phyloP scores from a whole-genome alignment of 441 rosid genomes.

The Populus tomentosa region DNA sequence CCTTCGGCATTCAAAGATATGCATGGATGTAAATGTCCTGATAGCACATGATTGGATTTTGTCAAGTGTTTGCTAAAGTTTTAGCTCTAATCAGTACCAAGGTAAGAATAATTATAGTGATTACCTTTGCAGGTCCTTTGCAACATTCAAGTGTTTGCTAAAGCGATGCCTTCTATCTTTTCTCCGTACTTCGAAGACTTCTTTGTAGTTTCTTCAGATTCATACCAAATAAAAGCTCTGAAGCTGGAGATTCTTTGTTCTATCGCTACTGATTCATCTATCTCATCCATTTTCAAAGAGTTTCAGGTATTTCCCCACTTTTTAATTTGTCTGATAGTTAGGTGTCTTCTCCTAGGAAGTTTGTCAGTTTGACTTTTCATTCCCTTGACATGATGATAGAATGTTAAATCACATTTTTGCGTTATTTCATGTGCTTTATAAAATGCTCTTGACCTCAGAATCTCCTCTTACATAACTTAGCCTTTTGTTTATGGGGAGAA shows the following conservation, averaged over 20 bases:
- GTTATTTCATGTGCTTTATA: too few relatives aligned
- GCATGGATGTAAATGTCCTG: background rate
- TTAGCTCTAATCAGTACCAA: background rate
- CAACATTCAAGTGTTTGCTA: slow-evolving; percentile 85
- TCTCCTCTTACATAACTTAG: background rate
- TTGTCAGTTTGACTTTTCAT: background rate
- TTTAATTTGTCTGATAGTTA: background rate
- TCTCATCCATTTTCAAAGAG: slow-evolving; percentile 70
- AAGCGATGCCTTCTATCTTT: slow-evolving; percentile 78
- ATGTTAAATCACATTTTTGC: background rate
- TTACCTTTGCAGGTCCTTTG: slow-evolving; percentile 69
- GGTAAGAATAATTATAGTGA: slow-evolving; percentile 14
- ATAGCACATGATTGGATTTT: background rate
- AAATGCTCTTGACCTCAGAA: too few relatives aligned
- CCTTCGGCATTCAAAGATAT: background rate
- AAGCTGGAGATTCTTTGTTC: slow-evolving; percentile 91
- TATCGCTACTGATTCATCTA: slow-evolving; percentile 65
- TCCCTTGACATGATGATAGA: background rate
- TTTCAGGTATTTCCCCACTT: slow-evolving; percentile 61
- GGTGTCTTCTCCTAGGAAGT: background rate
- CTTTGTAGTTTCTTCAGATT: slow-evolving; percentile 68
- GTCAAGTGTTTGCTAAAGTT: background rate
- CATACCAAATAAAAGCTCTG: slow-evolving; percentile 76
- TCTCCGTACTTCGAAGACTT: slow-evolving; percentile 72
- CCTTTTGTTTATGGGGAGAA: background rate